Conservation (phyloP, 2,329 filamentous ascomycete genomes). For the Botryosphaeria dothidea region DNA sequence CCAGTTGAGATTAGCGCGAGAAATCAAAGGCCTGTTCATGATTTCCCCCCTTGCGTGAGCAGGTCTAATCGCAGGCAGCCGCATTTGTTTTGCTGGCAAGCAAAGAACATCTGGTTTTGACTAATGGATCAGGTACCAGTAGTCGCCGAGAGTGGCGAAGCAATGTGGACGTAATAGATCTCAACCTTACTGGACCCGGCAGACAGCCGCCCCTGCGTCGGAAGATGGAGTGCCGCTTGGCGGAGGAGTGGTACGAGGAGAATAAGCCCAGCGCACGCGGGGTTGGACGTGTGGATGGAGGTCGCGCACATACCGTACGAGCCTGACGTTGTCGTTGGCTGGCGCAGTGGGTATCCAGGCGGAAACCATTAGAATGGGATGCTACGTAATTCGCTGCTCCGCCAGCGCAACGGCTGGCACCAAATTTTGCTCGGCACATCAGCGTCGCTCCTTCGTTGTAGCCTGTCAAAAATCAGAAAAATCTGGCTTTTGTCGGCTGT, state of each 20-base stretch:
- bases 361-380: constrained; percentile 4
- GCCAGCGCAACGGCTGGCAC: neutral
- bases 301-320: constrained; percentile 10
- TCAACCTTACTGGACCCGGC: neutral
- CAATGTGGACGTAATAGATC: neutral
- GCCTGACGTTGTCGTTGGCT: constrained; percentile 3
- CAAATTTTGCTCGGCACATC: neutral
- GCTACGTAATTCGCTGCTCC: constrained; percentile 7
- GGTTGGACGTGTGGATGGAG: neutral
- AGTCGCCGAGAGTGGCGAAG: neutral
- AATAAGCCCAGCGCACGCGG: neutral
- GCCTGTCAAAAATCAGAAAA: neutral
- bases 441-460: neutral
- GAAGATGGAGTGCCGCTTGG: neutral
- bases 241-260: neutral
- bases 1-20: neutral
- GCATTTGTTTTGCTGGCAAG: no score
- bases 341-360: neutral
- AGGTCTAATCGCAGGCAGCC: no score
- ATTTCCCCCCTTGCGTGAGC: no score
- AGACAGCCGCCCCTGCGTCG: neutral
- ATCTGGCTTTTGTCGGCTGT: constrained; percentile 17
- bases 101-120: neutral
- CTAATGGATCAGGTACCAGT: neutral
- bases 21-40: neutral